Evolutionary conservation across 306 rosid genomes (phyloP).

Genomic region (Morella rubra): DNA sequence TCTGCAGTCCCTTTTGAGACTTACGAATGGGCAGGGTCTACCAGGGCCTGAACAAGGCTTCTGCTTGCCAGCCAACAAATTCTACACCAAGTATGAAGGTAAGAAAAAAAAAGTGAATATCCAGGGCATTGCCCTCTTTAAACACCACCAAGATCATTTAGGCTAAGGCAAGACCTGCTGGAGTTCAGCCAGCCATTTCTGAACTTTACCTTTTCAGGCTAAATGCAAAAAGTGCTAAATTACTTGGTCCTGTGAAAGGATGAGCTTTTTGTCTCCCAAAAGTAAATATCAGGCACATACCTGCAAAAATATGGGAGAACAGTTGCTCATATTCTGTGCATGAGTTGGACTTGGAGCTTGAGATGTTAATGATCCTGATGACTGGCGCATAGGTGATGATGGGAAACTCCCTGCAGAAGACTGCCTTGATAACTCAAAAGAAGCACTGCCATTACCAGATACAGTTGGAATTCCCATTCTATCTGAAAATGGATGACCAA

Average conservation of each 20-base stretch:
- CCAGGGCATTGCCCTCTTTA: neutral
- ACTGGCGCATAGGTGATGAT: constrained; percentile 70
- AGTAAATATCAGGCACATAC: constrained; percentile 37
- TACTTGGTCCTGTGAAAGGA: neutral
- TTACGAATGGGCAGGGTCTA: neutral
- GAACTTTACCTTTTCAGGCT: neutral
- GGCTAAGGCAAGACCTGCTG: neutral
- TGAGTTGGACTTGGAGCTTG: constrained; percentile 64
- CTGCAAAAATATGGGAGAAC: constrained; percentile 97
- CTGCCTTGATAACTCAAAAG: constrained; percentile 84
- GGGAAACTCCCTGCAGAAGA: constrained; percentile 56
- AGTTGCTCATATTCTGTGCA: constrained; percentile 60
- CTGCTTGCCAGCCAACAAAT: neutral
- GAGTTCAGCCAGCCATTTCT: neutral
- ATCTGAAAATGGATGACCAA: constrained; percentile 95
- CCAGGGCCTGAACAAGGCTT: neutral
- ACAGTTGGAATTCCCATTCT: constrained; percentile 68
- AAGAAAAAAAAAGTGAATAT: neutral
- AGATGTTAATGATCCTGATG: constrained; percentile 62
- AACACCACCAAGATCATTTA: neutral
- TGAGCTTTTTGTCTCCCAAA: neutral
- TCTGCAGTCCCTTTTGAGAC: neutral
- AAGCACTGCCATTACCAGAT: constrained; percentile 51
- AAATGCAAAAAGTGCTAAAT: neutral
- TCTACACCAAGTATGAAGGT: neutral